A percentile compares a stretch with the other conserved stretches of the same genome.
These are phyloP conservation scores for Simmondsia chinensis DNA, from an alignment of 148 eudicot genomes.

Conservation along the genomic window DNA sequence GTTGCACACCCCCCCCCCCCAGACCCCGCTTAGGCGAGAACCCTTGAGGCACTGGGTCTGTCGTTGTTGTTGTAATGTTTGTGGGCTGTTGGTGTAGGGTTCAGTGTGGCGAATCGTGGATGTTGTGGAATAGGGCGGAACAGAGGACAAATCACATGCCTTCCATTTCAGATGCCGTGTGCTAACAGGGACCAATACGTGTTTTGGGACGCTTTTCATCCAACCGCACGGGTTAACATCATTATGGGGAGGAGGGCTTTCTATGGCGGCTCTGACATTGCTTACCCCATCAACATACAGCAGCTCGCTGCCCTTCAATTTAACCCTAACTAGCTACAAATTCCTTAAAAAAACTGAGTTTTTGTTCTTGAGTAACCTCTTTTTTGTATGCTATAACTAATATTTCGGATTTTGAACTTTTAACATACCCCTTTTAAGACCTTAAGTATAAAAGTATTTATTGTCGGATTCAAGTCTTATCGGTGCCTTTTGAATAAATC, in stretches of 20 bases:
- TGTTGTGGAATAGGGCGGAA: conserved; percentile 92
- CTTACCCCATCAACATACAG: conserved; percentile 68
- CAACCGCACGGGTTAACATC: conserved; percentile 64
- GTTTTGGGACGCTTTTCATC: conserved; percentile 97
- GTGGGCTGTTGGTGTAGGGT: conserved; percentile 28
- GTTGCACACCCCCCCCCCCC: too few species aligned
- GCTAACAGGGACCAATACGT: conserved; percentile 50
- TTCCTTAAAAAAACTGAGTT: too few species aligned
- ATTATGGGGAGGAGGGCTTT: conserved; percentile 68
- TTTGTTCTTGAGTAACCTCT: too few species aligned
- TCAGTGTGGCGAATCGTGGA: conserved; percentile 45
- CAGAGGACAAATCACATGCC: conserved; percentile 81
- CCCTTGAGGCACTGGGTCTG: too few species aligned
- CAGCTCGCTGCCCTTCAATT: conserved; percentile 63
- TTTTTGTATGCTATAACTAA: too few species aligned
- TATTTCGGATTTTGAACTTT: too few species aligned
- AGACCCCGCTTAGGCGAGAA: too few species aligned
- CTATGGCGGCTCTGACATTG: conserved; percentile 41
- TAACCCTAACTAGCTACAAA: too few species aligned
- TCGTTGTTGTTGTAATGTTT: background rate
- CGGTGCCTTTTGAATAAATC: too few species aligned
- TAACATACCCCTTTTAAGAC: too few species aligned
- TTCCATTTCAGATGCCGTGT: conserved; percentile 77
- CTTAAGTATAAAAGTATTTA: too few species aligned
- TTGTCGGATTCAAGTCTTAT: too few species aligned